Evolutionary conservation across 495 filamentous ascomycete species (phyloP).

Genomic region (Thermothielavioides terrestris): DNA sequence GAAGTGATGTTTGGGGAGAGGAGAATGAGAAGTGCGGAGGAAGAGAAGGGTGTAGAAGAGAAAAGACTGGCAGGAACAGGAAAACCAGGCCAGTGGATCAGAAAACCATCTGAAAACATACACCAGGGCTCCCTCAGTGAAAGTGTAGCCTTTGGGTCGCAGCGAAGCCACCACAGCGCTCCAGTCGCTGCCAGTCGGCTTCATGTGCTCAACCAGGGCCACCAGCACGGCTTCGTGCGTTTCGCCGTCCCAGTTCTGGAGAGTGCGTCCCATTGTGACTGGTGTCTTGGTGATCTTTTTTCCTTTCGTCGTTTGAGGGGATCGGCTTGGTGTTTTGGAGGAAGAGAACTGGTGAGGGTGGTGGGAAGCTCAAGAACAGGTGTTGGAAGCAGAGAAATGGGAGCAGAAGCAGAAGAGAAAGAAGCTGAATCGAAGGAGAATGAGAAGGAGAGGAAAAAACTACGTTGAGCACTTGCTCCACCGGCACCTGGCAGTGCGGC

Average conservation of each 20-base stretch:
- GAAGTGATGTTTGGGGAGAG: background rate
- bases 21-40: background rate
- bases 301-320: background rate
- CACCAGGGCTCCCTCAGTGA: conserved; percentile 24
- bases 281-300: background rate
- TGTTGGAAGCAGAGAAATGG: background rate
- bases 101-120: conserved; percentile 9
- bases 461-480: background rate
- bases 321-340: background rate
- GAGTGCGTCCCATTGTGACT: conserved; percentile 2
- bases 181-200: conserved; percentile 16
- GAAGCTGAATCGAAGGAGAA: background rate
- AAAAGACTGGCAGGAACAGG: background rate
- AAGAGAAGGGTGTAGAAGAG: background rate
- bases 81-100: background rate
- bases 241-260: conserved; percentile 17
- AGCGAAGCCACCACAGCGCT: conserved; percentile 8
- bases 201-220: conserved; percentile 14
- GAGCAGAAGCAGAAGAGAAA: background rate
- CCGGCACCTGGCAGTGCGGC: too few relatives aligned
- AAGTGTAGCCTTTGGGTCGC: conserved; percentile 17
- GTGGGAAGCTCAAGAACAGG: too few relatives aligned
- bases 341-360: background rate
- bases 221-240: conserved; percentile 20
- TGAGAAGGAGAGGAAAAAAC: background rate